phyloP scores from a whole-genome alignment of 148 eudicot genomes.

The Limonium bicolor region DNA sequence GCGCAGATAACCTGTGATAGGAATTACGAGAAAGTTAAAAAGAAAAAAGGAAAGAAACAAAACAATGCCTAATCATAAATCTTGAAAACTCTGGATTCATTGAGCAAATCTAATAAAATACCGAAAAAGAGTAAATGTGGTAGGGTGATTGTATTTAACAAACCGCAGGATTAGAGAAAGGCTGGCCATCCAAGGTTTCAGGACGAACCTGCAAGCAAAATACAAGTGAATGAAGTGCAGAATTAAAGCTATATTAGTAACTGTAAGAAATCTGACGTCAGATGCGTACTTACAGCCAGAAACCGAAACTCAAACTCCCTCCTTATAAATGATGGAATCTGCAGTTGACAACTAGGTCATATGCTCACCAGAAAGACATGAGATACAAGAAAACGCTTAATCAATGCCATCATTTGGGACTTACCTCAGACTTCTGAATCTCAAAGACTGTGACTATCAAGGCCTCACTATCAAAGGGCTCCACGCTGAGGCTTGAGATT shows the following conservation, averaged over 20 bases:
- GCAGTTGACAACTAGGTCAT: too few relatives aligned
- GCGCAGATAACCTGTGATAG: slow-evolving; percentile 69
- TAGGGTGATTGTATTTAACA: slow-evolving; percentile 15
- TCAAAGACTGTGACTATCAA: slow-evolving; percentile 78
- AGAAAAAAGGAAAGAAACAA: slow-evolving; percentile 1
- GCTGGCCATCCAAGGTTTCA: slow-evolving; percentile 58
- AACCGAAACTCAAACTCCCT: slow-evolving; percentile 93
- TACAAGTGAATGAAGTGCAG: neutral
- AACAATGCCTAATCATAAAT: neutral
- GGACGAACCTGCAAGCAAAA: slow-evolving; percentile 48
- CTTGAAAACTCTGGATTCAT: neutral
- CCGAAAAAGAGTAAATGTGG: too few relatives aligned
- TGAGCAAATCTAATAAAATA: too few relatives aligned
- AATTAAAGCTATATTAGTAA: neutral
- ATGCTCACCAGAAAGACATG: too few relatives aligned
- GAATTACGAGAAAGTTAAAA: too few relatives aligned
- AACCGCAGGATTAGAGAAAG: slow-evolving; percentile 52
- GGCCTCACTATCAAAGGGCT: slow-evolving; percentile 70
- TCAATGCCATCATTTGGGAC: too few relatives aligned
- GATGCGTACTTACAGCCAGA: slow-evolving; percentile 59
- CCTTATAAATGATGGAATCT: slow-evolving; percentile 75
- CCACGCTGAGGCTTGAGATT: slow-evolving; percentile 89
- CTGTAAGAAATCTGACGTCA: too few relatives aligned
- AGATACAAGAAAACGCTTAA: too few relatives aligned
- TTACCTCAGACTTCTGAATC: slow-evolving; percentile 73